A percentile compares a stretch with the other conserved stretches of the same genome.
These are phyloP conservation scores for Schizopora paradoxa DNA, from an alignment of 1,284 basidiomycete genomes.

Conservation along the genomic window DNA sequence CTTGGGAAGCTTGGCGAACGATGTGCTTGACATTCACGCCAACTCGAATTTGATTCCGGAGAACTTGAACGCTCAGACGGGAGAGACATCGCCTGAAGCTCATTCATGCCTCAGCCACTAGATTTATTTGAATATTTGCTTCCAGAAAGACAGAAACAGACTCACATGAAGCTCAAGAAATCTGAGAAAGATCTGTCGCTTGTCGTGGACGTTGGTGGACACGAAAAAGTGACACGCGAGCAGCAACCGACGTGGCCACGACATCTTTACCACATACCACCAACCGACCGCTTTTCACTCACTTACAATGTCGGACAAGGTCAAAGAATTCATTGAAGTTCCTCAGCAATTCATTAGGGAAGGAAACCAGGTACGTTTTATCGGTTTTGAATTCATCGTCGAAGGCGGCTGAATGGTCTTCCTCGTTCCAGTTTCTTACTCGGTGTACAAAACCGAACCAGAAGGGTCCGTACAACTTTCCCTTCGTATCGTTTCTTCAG, in stretches of 20 bases:
- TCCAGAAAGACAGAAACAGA: not conserved
- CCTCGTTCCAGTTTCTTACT: constrained; percentile 75
- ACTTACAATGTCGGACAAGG: constrained; percentile 76
- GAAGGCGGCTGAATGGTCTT: constrained; percentile 15
- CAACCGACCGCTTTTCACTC: constrained; percentile 16
- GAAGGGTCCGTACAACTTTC: constrained; percentile 59
- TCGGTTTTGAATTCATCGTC: not conserved
- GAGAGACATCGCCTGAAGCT: constrained; percentile 12
- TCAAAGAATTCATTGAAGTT: constrained; percentile 87
- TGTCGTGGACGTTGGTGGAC: not conserved
- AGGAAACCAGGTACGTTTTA: constrained; percentile 75
- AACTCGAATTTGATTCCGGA: not conserved
- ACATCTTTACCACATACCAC: constrained; percentile 12
- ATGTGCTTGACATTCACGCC: not conserved
- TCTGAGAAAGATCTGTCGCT: not conserved
- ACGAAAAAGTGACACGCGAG: not conserved
- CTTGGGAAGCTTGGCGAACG: not conserved
- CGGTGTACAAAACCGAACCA: constrained; percentile 97
- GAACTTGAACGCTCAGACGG: too few species aligned
- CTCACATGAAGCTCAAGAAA: not conserved
- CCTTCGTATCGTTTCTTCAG: constrained; percentile 1
- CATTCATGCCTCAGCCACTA: constrained; percentile 11
- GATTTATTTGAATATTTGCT: not conserved
- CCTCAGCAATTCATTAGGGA: constrained; percentile 92
- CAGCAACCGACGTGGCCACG: constrained; percentile 20